phyloP scores from a whole-genome alignment of 257 asterid species.

The Pogostemon cablin region DNA sequence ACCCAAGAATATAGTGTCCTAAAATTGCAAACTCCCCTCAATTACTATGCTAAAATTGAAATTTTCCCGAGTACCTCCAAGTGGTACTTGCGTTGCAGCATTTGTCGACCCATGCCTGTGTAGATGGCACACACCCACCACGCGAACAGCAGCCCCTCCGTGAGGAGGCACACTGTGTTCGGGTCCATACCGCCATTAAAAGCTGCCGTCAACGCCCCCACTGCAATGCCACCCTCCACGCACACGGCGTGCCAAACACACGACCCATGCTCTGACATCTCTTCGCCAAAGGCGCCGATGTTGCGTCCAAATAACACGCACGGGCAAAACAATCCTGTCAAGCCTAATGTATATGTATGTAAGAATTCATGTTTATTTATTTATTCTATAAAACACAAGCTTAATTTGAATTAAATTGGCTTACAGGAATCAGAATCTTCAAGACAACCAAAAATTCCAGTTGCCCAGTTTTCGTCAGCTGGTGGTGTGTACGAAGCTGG shows the following conservation, averaged over 20 bases:
- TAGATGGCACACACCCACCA: conserved; percentile 95
- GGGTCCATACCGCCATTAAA: conserved; percentile 65
- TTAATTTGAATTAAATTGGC: neutral
- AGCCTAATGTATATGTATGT: conserved; percentile 34
- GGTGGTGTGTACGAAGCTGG: conserved; percentile 74
- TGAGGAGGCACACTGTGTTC: conserved; percentile 61
- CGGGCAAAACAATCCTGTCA: conserved; percentile 71
- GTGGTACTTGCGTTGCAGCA: conserved; percentile 73
- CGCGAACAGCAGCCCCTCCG: conserved; percentile 76
- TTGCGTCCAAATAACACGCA: conserved; percentile 70
- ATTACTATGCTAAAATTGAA: neutral
- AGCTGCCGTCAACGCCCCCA: conserved; percentile 55
- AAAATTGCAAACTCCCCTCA: too few relatives aligned
- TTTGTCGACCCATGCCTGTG: conserved; percentile 81
- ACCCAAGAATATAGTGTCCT: too few relatives aligned
- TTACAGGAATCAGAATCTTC: conserved; percentile 72
- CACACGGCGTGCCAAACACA: conserved; percentile 61
- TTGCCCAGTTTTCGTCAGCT: conserved; percentile 77
- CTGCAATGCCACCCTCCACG: conserved; percentile 71
- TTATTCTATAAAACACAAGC: too few relatives aligned
- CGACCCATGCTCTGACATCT: conserved; percentile 49
- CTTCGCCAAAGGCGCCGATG: conserved; percentile 55
- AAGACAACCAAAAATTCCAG: conserved; percentile 74
- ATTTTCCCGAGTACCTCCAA: conserved; percentile 46
- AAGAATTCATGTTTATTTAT: too few relatives aligned